Conservation (phyloP, 2,329 filamentous ascomycete genomes). For the Aspergillus caelatus region DNA sequence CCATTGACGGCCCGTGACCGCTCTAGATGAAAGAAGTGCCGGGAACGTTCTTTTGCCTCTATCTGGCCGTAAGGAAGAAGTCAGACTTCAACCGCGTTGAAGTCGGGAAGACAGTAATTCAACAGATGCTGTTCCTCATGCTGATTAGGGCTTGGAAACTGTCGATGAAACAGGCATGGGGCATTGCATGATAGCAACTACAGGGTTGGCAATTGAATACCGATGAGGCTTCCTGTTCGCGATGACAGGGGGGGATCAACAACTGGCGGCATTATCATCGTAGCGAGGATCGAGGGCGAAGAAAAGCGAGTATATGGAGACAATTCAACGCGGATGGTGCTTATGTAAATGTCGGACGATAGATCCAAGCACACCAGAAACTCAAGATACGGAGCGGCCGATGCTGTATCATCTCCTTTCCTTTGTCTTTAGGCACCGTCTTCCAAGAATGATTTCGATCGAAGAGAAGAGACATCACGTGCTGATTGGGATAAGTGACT, state of each 20-base stretch:
- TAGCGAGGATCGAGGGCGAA: background rate
- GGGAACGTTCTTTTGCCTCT: constrained; percentile 80
- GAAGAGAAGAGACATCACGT: background rate
- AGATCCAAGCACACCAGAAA: too few relatives aligned
- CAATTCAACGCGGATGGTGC: background rate
- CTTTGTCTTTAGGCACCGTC: background rate
- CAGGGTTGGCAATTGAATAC: background rate
- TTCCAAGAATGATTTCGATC: background rate
- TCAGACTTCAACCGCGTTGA: constrained; percentile 59
- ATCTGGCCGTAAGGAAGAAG: constrained; percentile 36
- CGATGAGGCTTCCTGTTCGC: background rate
- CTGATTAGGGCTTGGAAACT: constrained; percentile 58
- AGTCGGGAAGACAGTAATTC: constrained; percentile 75
- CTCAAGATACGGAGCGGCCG: too few relatives aligned
- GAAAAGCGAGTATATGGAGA: background rate
- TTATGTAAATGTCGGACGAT: background rate
- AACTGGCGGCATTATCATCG: background rate
- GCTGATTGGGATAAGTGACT: background rate
- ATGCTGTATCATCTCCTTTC: too few relatives aligned
- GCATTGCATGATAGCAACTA: constrained; percentile 30
- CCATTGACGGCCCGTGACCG: constrained; percentile 49
- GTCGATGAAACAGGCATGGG: constrained; percentile 57
- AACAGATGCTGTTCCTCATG: constrained; percentile 84
- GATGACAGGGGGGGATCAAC: background rate
- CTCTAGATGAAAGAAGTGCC: constrained; percentile 57